Percentiles rank a stretch among this genome's conserved stretches.
These are phyloP conservation scores for Taphrina wiesneri DNA, from an alignment of 1,139 yeast genomes.

Conservation along the genomic window DNA sequence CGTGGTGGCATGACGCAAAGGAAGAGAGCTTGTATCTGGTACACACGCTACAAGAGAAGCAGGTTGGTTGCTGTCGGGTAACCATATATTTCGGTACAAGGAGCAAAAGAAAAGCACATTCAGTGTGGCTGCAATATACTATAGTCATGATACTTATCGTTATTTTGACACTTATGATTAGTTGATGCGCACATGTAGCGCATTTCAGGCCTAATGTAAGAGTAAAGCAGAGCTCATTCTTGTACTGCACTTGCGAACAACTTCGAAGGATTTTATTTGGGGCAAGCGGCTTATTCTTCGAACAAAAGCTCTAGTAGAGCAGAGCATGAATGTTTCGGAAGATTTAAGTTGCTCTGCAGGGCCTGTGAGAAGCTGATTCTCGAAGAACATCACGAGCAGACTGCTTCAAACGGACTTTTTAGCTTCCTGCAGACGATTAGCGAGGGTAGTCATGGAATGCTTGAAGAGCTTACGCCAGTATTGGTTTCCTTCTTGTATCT, in stretches of 20 bases:
- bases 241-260: too few species aligned
- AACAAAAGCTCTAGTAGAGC: too few species aligned
- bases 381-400: too few species aligned
- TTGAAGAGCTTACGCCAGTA: constrained; percentile 9
- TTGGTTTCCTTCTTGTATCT: constrained; percentile 55
- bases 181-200: background rate
- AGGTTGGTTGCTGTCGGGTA: background rate
- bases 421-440: background rate
- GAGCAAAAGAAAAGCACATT: background rate
- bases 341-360: too few species aligned
- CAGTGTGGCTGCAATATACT: background rate
- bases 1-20: background rate
- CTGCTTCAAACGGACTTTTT: constrained; percentile 7
- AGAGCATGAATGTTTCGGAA: too few species aligned
- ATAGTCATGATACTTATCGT: background rate
- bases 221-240: background rate
- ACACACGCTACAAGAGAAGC: background rate
- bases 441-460: background rate
- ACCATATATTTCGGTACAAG: background rate
- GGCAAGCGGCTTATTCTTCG: too few species aligned
- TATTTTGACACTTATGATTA: background rate
- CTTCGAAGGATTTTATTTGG: too few species aligned
- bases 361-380: too few species aligned
- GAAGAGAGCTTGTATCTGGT: constrained; percentile 4
- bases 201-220: background rate